These are phyloP conservation scores for Phytophthora uliginosa DNA, from an alignment of 352 stramenopile genomes.

Conservation along the genomic window DNA sequence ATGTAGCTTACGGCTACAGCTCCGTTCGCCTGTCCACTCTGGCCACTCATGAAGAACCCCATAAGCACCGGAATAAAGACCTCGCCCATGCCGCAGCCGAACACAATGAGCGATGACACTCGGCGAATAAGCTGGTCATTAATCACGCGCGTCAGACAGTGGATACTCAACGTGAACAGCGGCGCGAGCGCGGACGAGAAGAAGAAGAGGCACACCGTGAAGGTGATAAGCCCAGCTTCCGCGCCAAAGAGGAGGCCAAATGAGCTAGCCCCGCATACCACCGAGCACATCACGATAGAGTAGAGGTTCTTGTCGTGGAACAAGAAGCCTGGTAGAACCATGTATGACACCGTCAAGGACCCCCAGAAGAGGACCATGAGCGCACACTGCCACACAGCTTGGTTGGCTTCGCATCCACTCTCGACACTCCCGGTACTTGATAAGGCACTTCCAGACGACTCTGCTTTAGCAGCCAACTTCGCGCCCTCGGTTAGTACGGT, in stretches of 20 bases:
- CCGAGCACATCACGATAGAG: slow-evolving; percentile 75
- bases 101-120: slow-evolving; percentile 88
- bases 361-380: slow-evolving; percentile 85
- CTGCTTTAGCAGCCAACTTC: slow-evolving; percentile 21
- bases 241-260: slow-evolving; percentile 77
- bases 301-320: slow-evolving; percentile 85
- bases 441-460: slow-evolving; percentile 6
- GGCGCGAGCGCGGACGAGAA: slow-evolving; percentile 78
- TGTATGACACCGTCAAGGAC: slow-evolving; percentile 77
- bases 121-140: slow-evolving; percentile 83
- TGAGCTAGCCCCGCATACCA: slow-evolving; percentile 72
- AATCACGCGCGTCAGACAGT: slow-evolving; percentile 87
- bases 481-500: slow-evolving; percentile 51
- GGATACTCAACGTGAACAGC: slow-evolving; percentile 86
- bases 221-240: slow-evolving; percentile 60
- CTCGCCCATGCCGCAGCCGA: slow-evolving; percentile 86
- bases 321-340: slow-evolving; percentile 80
- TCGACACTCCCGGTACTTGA: slow-evolving; percentile 26
- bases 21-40: slow-evolving; percentile 82
- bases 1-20: slow-evolving; percentile 83
- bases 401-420: slow-evolving; percentile 25
- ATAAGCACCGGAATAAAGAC: slow-evolving; percentile 88
- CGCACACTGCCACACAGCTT: slow-evolving; percentile 67
- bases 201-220: slow-evolving; percentile 64
- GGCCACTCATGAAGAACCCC: slow-evolving; percentile 90